phyloP scores from a whole-genome alignment of 768 basidiomycete genomes.

The Rhizopogon roseolus region DNA sequence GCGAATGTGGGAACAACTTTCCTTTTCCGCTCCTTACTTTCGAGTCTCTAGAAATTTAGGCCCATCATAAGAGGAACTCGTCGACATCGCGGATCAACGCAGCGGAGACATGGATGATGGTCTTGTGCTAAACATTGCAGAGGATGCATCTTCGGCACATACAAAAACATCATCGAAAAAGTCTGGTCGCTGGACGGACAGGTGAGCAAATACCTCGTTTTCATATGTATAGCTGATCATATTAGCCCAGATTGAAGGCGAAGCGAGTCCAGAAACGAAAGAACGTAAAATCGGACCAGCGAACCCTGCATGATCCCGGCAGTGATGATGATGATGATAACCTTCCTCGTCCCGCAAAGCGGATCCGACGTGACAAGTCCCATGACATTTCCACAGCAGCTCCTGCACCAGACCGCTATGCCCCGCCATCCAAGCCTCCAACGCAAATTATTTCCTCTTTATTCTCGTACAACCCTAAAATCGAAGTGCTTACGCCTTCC shows the following conservation, averaged over 20 bases:
- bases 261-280: slow-evolving; percentile 69
- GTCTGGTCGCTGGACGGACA: slow-evolving; percentile 73
- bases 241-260: slow-evolving; percentile 55
- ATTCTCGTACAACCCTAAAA: slow-evolving; percentile 78
- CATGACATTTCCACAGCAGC: slow-evolving; percentile 11
- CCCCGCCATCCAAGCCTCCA: slow-evolving; percentile 23
- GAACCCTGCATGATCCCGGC: slow-evolving; percentile 8
- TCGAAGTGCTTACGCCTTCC: slow-evolving; percentile 37
- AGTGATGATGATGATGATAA: slow-evolving; percentile 22
- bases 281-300: slow-evolving; percentile 25
- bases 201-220: slow-evolving; percentile 40
- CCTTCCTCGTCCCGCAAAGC: slow-evolving; percentile 41
- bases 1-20: too few species aligned
- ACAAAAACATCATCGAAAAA: slow-evolving; percentile 36
- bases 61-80: background rate
- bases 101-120: slow-evolving; percentile 58
- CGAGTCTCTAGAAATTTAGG: too few species aligned
- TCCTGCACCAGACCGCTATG: slow-evolving; percentile 9
- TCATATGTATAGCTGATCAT: background rate
- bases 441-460: slow-evolving; percentile 83
- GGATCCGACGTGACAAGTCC: slow-evolving; percentile 29
- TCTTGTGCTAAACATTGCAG: slow-evolving; percentile 68
- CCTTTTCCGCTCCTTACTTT: too few species aligned
- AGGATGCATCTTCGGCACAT: slow-evolving; percentile 26
- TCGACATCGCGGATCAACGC: background rate